phyloP scores from a whole-genome alignment of 768 basidiomycete genomes.

The Termitomyces sp. region DNA sequence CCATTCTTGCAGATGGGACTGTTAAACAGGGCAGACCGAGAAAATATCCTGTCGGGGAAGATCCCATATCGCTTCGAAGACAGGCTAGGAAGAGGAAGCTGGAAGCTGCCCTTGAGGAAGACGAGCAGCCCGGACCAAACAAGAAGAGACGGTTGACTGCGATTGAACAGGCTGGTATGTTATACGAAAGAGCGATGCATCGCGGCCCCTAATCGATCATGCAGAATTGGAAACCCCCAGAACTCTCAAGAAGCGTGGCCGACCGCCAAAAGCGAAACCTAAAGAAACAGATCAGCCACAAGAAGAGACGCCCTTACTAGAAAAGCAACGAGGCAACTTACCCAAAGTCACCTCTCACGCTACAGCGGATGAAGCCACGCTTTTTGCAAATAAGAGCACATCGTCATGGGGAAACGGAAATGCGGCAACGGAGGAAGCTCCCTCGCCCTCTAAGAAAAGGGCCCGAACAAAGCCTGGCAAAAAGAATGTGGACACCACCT shows the following conservation, averaged over 20 bases:
- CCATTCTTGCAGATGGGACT: constrained; percentile 42
- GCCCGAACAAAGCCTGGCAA: not conserved
- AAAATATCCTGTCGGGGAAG: constrained; percentile 26
- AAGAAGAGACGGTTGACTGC: constrained; percentile 21
- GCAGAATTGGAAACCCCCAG: not conserved
- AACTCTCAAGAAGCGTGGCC: constrained; percentile 34
- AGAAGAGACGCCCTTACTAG: constrained; percentile 9
- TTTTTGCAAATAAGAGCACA: not conserved
- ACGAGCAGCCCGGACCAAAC: constrained; percentile 10
- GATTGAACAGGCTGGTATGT: constrained; percentile 7
- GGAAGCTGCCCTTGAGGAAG: constrained; percentile 7
- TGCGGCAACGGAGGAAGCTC: not conserved
- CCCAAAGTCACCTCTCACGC: constrained; percentile 16
- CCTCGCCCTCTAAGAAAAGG: constrained; percentile 1
- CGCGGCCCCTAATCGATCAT: not conserved
- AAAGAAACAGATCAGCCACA: constrained; percentile 8
- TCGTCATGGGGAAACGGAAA: not conserved
- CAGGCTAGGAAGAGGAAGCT: constrained; percentile 14
- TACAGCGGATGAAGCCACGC: not conserved
- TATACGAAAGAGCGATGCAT: not conserved
- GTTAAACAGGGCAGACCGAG: constrained; percentile 57
- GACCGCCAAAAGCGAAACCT: constrained; percentile 22
- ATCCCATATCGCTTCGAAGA: constrained; percentile 12
- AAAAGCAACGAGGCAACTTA: constrained; percentile 31
- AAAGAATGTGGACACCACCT: not conserved